These are phyloP conservation scores for Euphorbia peplus DNA, from an alignment of 345 rosid species.

Conservation along the genomic window DNA sequence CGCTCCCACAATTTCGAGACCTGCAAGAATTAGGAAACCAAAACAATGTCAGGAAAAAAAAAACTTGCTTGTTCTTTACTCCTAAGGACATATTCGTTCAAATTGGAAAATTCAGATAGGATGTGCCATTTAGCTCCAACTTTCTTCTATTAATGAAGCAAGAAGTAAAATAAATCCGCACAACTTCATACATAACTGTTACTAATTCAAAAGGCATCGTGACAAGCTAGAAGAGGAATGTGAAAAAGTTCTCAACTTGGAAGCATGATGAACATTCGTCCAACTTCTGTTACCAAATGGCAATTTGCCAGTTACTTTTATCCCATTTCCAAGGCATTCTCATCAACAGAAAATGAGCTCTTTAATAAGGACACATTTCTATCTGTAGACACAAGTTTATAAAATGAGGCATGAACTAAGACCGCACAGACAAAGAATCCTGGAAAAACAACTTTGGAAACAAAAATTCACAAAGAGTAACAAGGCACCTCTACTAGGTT, in stretches of 20 bases:
- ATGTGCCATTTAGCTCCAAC: neutral
- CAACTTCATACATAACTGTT: neutral
- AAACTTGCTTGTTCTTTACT: neutral
- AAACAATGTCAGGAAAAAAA: conserved; percentile 13
- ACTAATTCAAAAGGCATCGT: neutral
- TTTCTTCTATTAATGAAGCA: neutral
- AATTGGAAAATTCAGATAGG: neutral
- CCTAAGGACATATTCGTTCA: neutral
- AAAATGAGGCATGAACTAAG: neutral
- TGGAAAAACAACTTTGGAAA: neutral
- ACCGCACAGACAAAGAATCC: neutral
- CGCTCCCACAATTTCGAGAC: conserved; percentile 67
- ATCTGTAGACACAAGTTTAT: neutral
- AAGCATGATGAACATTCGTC: conserved; percentile 4
- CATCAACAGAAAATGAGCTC: neutral
- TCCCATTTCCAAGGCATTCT: conserved; percentile 1
- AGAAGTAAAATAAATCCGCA: neutral
- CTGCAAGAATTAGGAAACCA: conserved; percentile 36
- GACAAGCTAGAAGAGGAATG: neutral
- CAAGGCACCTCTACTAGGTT: neutral
- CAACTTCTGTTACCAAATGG: neutral
- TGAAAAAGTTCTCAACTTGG: neutral
- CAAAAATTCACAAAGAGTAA: neutral
- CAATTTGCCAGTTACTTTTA: neutral
- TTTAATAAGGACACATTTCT: neutral